phyloP scores from a whole-genome alignment of 2,329 filamentous ascomycete species.

The Hawksworthiomyces lignivorus region DNA sequence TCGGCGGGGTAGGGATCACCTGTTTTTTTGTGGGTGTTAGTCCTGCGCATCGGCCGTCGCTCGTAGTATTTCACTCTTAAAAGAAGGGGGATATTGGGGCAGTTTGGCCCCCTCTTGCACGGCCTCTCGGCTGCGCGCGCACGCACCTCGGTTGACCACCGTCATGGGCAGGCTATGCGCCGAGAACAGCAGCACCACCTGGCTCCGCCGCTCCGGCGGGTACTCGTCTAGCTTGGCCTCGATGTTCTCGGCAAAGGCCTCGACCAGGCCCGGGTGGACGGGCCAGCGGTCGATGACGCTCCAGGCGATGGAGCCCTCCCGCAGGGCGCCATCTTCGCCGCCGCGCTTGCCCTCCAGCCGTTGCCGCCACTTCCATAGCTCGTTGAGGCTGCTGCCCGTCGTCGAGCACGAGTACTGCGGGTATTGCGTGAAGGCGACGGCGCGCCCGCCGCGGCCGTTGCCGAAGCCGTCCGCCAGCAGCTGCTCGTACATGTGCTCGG shows the following conservation, averaged over 20 bases:
- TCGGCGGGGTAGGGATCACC: conserved; percentile 93
- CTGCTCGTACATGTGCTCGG: conserved; percentile 83
- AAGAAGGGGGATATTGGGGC: too few relatives aligned
- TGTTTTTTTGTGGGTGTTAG: conserved; percentile 24
- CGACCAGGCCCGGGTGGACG: conserved; percentile 78
- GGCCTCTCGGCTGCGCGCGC: not conserved
- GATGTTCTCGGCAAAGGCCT: conserved; percentile 89
- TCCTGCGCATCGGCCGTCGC: too few relatives aligned
- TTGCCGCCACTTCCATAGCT: conserved; percentile 95
- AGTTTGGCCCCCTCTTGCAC: too few relatives aligned
- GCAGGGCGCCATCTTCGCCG: conserved; percentile 7
- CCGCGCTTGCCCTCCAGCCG: conserved; percentile 66
- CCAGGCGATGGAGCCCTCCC: conserved; percentile 75
- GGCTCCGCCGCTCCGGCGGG: conserved; percentile 67
- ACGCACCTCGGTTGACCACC: conserved; percentile 78
- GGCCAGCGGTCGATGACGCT: conserved; percentile 98
- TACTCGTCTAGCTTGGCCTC: conserved; percentile 79
- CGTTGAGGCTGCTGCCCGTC: conserved; percentile 90
- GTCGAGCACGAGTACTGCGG: conserved; percentile 98
- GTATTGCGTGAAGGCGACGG: conserved; percentile 96
- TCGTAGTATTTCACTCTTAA: too few relatives aligned
- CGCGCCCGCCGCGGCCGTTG: conserved; percentile 78
- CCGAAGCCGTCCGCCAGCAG: conserved; percentile 86
- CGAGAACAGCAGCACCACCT: conserved; percentile 85
- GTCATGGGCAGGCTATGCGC: conserved; percentile 96